phyloP scores from a whole-genome alignment of 148 eudicot genomes.

The Polygonum aviculare region DNA sequence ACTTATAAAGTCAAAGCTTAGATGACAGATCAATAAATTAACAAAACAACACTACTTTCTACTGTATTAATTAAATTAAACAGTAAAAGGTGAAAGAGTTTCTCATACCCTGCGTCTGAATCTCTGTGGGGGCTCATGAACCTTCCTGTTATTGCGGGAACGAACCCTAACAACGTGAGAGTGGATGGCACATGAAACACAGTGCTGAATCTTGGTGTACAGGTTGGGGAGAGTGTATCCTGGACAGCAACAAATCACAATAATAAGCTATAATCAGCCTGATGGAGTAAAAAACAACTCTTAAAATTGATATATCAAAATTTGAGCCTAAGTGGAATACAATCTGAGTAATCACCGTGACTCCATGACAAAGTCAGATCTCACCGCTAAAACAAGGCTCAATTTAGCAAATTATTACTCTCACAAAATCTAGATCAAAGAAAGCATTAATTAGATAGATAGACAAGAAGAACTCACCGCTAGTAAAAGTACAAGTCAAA shows the following conservation, averaged over 20 bases:
- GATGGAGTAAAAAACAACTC: neutral
- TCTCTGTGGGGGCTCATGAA: constrained; percentile 35
- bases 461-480: constrained; percentile 35
- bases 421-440: neutral
- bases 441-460: neutral
- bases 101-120: constrained; percentile 30
- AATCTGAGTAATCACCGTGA: too few relatives aligned
- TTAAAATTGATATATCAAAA: neutral
- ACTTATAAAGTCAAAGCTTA: too few relatives aligned
- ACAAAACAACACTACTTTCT: too few relatives aligned
- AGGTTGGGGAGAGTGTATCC: constrained; percentile 37
- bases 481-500: constrained; percentile 54
- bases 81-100: neutral
- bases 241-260: neutral
- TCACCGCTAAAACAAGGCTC: neutral
- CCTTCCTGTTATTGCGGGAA: constrained; percentile 20
- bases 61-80: too few relatives aligned
- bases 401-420: neutral
- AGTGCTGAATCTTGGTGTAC: constrained; percentile 32
- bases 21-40: too few relatives aligned
- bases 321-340: too few relatives aligned
- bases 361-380: too few relatives aligned
- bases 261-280: neutral
- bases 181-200: constrained; percentile 44
- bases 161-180: constrained; percentile 44